Evolutionary conservation across 2,329 filamentous ascomycete species (phyloP).

Genomic region (Gremmenia infestans): DNA sequence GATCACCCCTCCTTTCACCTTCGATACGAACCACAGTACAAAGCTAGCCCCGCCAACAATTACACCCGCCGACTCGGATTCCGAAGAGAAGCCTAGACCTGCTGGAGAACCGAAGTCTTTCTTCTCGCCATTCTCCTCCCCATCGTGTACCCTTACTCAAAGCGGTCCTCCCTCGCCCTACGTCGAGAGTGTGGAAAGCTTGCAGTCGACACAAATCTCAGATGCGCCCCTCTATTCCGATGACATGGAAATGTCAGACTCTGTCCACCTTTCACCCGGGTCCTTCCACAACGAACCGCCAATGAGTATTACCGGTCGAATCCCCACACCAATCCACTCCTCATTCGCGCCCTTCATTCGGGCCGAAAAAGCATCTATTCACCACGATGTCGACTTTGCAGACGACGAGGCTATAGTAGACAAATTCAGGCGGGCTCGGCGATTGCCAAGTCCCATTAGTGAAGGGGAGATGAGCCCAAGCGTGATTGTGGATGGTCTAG

Average conservation of each 20-base stretch:
- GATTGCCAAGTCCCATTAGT: slow-evolving; percentile 32
- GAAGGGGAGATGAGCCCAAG: slow-evolving; percentile 31
- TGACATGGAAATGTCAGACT: slow-evolving; percentile 31
- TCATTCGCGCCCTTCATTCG: slow-evolving; percentile 27
- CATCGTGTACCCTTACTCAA: slow-evolving; percentile 15
- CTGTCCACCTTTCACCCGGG: slow-evolving; percentile 27
- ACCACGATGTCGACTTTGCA: slow-evolving; percentile 18
- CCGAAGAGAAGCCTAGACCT: slow-evolving; percentile 22
- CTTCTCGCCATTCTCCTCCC: slow-evolving; percentile 24
- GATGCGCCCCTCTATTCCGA: slow-evolving; percentile 24
- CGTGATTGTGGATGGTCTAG: slow-evolving; percentile 25
- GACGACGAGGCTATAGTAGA: slow-evolving; percentile 25
- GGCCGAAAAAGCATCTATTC: slow-evolving; percentile 18
- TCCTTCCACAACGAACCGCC: slow-evolving; percentile 27
- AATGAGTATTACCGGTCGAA: slow-evolving; percentile 25
- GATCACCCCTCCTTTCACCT: slow-evolving; percentile 16
- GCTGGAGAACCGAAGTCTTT: slow-evolving; percentile 23
- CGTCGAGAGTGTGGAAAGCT: slow-evolving; percentile 13
- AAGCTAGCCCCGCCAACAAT: slow-evolving; percentile 28
- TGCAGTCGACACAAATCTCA: slow-evolving; percentile 24
- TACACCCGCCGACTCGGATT: slow-evolving; percentile 29
- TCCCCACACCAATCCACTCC: slow-evolving; percentile 33
- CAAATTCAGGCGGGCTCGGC: slow-evolving; percentile 23
- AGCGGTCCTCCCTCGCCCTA: slow-evolving; percentile 17
- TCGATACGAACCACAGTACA: slow-evolving; percentile 17